Evolutionary conservation across 169 alveolate species (phyloP).

Genomic region (Plasmodium cynomolgi): DNA sequence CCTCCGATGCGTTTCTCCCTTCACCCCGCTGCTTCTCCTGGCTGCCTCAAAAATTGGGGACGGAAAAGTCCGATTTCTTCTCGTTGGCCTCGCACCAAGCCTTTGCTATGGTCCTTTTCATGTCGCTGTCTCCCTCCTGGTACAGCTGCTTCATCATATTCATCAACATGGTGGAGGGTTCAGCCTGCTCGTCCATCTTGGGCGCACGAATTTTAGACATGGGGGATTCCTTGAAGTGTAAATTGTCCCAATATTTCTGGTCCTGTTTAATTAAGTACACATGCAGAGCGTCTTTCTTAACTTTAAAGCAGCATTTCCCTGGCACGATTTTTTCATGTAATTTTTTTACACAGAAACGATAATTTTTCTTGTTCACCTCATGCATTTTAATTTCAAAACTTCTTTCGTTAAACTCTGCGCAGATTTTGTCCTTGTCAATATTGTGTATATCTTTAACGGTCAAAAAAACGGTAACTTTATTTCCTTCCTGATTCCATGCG

Average conservation of each 20-base stretch:
- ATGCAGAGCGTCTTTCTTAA: slow-evolving; percentile 44
- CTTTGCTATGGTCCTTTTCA: slow-evolving; percentile 95
- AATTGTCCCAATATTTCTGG: slow-evolving; percentile 66
- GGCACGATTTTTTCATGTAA: slow-evolving; percentile 70
- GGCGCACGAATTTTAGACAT: slow-evolving; percentile 64
- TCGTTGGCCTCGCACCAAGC: slow-evolving; percentile 91
- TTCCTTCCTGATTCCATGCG: slow-evolving; percentile 72
- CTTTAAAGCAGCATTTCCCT: slow-evolving; percentile 48
- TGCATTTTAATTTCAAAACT: slow-evolving; percentile 67
- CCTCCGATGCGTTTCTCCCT: neutral
- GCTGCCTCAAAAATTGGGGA: slow-evolving; percentile 36
- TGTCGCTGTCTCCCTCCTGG: slow-evolving; percentile 92
- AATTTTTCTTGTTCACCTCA: slow-evolving; percentile 56
- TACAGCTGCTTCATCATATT: slow-evolving; percentile 82
- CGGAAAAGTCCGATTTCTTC: slow-evolving; percentile 40
- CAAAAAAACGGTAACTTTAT: slow-evolving; percentile 69
- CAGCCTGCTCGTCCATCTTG: slow-evolving; percentile 70
- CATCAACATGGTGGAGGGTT: slow-evolving; percentile 81
- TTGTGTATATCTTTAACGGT: slow-evolving; percentile 51
- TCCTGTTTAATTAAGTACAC: slow-evolving; percentile 56
- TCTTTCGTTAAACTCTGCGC: slow-evolving; percentile 56
- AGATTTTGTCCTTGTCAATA: slow-evolving; percentile 39
- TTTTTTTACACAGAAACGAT: slow-evolving; percentile 74
- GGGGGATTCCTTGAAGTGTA: slow-evolving; percentile 65
- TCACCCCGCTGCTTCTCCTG: neutral